Conservation (phyloP, 2,329 filamentous ascomycete species). For the Aspergillus quadrilineatus region DNA sequence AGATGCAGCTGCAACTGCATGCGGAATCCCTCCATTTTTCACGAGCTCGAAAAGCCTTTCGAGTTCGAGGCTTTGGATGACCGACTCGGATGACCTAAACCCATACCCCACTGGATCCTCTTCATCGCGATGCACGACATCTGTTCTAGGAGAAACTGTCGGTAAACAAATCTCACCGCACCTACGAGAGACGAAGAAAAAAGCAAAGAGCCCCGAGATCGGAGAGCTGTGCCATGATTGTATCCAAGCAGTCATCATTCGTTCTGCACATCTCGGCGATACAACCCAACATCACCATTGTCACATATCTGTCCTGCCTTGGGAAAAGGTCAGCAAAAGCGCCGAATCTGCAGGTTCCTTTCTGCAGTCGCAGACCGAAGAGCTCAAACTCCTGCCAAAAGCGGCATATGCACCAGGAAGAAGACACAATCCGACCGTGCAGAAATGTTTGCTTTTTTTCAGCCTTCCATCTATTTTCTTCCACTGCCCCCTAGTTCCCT, state of each 20-base stretch:
- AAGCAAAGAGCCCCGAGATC: neutral
- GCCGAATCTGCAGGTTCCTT: conserved; percentile 1
- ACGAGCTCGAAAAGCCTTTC: neutral
- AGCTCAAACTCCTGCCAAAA: neutral
- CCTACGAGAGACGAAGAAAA: neutral
- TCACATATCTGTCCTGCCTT: neutral
- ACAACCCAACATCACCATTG: neutral
- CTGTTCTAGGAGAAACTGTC: neutral
- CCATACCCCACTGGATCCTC: neutral
- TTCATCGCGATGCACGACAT: neutral
- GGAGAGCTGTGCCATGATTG: neutral
- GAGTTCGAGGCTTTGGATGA: neutral
- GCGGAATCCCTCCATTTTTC: neutral
- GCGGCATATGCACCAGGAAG: neutral
- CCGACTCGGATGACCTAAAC: neutral
- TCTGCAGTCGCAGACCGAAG: neutral
- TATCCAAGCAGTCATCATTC: neutral
- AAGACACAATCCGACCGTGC: conserved; percentile 1
- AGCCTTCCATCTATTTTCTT: neutral
- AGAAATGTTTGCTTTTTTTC: conserved; percentile 8
- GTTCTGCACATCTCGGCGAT: neutral
- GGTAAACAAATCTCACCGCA: neutral
- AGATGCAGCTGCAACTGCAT: neutral
- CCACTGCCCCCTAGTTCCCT: neutral
- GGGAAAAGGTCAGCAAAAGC: neutral